Conservation (phyloP, 306 rosid genomes). For the Dryas octopetala region DNA sequence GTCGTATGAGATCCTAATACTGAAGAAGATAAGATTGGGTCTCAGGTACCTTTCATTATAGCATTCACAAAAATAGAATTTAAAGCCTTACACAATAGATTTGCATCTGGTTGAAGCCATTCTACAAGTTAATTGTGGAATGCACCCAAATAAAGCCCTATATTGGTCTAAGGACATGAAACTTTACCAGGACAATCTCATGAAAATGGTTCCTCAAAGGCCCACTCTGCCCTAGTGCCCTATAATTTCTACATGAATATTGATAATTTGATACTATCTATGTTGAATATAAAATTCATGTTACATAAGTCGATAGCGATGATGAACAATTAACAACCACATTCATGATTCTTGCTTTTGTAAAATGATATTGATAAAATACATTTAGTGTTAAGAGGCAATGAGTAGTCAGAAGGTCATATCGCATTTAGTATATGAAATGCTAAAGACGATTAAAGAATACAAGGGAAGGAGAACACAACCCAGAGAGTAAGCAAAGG, state of each 20-base stretch:
- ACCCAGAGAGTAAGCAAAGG: slow-evolving; percentile 13
- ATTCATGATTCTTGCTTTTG: background rate
- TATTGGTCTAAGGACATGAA: background rate
- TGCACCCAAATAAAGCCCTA: too few relatives aligned
- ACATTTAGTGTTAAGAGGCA: slow-evolving; percentile 14
- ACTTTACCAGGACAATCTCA: background rate
- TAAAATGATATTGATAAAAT: background rate
- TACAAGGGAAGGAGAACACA: slow-evolving; percentile 16
- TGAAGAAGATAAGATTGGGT: too few relatives aligned
- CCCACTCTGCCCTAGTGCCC: background rate
- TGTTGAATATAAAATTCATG: background rate
- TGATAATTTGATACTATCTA: background rate
- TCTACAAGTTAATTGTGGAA: too few relatives aligned
- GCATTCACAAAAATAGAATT: too few relatives aligned
- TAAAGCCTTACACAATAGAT: too few relatives aligned
- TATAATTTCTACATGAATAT: background rate
- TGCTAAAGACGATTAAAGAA: slow-evolving; percentile 16
- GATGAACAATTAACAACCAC: slow-evolving; percentile 3
- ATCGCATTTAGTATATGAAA: slow-evolving; percentile 10
- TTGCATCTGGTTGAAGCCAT: too few relatives aligned
- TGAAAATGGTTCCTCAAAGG: background rate
- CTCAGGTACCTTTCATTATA: too few relatives aligned
- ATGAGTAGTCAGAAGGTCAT: slow-evolving; percentile 25
- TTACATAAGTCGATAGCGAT: background rate
- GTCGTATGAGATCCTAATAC: too few relatives aligned